Evolutionary conservation across 495 filamentous ascomycete genomes (phyloP).

Genomic region (Lasiosphaeria hispida): DNA sequence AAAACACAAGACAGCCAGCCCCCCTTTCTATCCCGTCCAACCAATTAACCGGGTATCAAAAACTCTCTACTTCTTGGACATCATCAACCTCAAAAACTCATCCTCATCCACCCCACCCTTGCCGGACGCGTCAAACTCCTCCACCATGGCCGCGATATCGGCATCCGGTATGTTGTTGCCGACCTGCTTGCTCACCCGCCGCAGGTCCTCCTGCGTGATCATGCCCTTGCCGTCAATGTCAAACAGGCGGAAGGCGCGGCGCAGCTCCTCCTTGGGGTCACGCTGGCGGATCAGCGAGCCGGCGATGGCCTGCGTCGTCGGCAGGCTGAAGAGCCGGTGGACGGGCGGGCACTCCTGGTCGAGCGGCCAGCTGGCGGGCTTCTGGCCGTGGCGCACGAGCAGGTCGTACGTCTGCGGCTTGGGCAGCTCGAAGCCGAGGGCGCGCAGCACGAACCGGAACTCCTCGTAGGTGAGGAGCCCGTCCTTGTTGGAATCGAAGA

Average conservation of each 20-base stretch:
- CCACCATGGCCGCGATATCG: constrained; percentile 92
- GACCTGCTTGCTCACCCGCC: constrained; percentile 83
- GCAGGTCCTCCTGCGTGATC: constrained; percentile 81
- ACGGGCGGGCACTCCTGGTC: constrained; percentile 38
- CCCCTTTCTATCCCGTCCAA: neutral
- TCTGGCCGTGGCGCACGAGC: constrained; percentile 34
- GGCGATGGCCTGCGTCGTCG: constrained; percentile 70
- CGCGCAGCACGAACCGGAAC: constrained; percentile 95
- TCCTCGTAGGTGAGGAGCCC: constrained; percentile 94
- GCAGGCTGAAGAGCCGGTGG: constrained; percentile 35
- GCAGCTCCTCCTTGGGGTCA: constrained; percentile 87
- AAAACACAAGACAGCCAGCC: neutral
- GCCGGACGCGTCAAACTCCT: constrained; percentile 95
- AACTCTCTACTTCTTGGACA: constrained; percentile 29
- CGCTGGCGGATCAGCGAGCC: constrained; percentile 74
- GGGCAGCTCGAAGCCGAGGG: constrained; percentile 75
- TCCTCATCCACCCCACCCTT: constrained; percentile 86
- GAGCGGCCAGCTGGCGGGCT: constrained; percentile 34
- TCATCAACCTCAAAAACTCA: constrained; percentile 68
- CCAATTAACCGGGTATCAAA: neutral
- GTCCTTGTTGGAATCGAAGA: constrained; percentile 98
- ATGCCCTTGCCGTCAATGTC: constrained; percentile 71
- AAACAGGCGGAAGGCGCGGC: constrained; percentile 88
- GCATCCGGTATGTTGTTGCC: constrained; percentile 91
- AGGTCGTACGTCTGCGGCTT: constrained; percentile 39